Evolutionary conservation across 495 filamentous ascomycete genomes (phyloP).

Genomic region (Xanthoparmelia taractica): DNA sequence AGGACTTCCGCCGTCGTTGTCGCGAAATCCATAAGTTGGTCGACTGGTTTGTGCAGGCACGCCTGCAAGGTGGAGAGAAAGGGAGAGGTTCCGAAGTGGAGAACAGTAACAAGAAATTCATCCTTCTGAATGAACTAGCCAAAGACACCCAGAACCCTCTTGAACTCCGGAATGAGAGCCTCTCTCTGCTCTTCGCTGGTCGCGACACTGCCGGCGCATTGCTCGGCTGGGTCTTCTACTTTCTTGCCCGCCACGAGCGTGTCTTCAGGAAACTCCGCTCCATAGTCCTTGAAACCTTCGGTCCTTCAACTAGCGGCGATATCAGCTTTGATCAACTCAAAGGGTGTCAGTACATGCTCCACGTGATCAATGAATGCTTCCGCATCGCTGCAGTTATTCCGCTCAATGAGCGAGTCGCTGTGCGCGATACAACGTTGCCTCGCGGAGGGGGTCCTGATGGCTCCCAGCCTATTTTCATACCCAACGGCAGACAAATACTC

Average conservation of each 20-base stretch:
- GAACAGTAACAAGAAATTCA: constrained; percentile 15
- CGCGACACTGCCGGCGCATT: constrained; percentile 32
- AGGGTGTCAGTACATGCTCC: constrained; percentile 15
- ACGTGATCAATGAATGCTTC: constrained; percentile 20
- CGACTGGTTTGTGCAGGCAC: constrained; percentile 18
- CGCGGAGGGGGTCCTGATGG: constrained; percentile 60
- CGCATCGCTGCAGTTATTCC: constrained; percentile 49
- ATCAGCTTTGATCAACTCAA: constrained; percentile 17
- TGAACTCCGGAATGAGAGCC: constrained; percentile 53
- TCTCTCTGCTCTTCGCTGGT: constrained; percentile 54
- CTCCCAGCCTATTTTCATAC: constrained; percentile 42
- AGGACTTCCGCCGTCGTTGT: constrained; percentile 16
- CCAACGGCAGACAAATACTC: constrained; percentile 38
- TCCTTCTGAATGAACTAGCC: constrained; percentile 53
- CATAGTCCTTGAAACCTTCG: constrained; percentile 32
- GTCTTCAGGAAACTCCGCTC: constrained; percentile 17
- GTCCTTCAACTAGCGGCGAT: background rate
- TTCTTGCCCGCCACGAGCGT: constrained; percentile 16
- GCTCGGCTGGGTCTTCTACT: constrained; percentile 29
- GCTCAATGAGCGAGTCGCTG: constrained; percentile 44
- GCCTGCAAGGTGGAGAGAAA: constrained; percentile 19
- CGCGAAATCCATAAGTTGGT: constrained; percentile 17
- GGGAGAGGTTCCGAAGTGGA: constrained; percentile 18
- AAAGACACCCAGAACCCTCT: constrained; percentile 50
- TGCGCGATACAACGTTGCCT: constrained; percentile 48